Evolutionary conservation across 805 yeast genomes (phyloP).

Genomic region (Tetrapisispora pingtungensis): DNA sequence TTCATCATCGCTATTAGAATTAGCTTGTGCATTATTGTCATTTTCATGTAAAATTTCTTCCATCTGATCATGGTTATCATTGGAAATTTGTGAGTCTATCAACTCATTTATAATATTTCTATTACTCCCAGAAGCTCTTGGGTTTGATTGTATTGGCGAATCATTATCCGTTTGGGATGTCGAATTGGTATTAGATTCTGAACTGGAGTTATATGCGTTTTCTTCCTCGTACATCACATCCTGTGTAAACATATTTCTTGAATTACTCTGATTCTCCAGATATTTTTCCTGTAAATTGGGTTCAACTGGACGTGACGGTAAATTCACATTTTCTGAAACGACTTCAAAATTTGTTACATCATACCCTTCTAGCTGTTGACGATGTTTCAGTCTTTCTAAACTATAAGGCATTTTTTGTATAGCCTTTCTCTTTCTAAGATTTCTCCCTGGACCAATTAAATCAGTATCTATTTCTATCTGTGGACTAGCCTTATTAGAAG

Average conservation of each 20-base stretch:
- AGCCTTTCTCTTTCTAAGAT: constrained; percentile 25
- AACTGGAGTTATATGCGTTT: background rate
- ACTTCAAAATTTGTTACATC: constrained; percentile 20
- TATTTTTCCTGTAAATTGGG: constrained; percentile 2
- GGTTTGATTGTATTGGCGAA: no score
- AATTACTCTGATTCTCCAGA: background rate
- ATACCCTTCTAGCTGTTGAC: constrained; percentile 23
- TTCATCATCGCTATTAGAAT: constrained; percentile 2
- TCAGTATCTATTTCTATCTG: background rate
- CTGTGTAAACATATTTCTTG: background rate
- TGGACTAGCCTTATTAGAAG: background rate
- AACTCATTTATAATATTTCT: no score
- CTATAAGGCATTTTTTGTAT: constrained; percentile 30
- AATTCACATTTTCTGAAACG: constrained; percentile 12
- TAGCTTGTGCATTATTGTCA: background rate
- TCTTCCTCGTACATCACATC: background rate
- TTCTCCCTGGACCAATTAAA: constrained; percentile 6
- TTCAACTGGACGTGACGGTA: constrained; percentile 9
- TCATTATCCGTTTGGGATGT: background rate
- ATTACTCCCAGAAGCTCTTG: no score
- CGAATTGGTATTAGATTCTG: background rate
- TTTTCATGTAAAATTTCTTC: background rate
- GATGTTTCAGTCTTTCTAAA: constrained; percentile 26
- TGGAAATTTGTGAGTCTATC: background rate
- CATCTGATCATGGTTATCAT: background rate